phyloP scores from a whole-genome alignment of 2,329 filamentous ascomycete genomes.

The Fusarium sp. region DNA sequence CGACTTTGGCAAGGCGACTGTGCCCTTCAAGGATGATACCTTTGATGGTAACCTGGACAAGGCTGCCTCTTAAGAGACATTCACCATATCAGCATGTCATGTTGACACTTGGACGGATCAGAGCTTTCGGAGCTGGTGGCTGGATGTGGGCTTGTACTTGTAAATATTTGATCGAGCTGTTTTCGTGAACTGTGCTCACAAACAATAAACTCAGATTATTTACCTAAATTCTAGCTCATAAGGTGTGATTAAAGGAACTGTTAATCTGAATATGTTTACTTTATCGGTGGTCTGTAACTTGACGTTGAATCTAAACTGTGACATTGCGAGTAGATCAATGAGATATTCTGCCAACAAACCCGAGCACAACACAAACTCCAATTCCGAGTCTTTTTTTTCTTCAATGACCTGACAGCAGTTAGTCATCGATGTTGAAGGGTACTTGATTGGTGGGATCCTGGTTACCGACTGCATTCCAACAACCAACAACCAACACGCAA shows the following conservation, averaged over 20 bases:
- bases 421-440: not conserved
- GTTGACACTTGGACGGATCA: no score
- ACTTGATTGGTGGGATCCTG: not conserved
- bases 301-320: not conserved
- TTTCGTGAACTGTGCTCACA: not conserved
- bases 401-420: not conserved
- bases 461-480: not conserved
- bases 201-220: not conserved
- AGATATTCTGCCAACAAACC: not conserved
- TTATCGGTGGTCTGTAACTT: not conserved
- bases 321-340: not conserved
- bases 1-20: slow-evolving; percentile 53
- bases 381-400: not conserved
- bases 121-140: not conserved
- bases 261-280: not conserved
- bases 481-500: not conserved
- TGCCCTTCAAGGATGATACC: slow-evolving; percentile 51
- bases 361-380: not conserved
- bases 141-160: not conserved
- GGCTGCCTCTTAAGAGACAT: slow-evolving; percentile 10
- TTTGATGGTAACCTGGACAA: slow-evolving; percentile 37
- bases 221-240: not conserved
- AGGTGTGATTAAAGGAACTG: not conserved
- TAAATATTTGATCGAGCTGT: not conserved
- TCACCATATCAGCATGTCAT: not conserved